These are phyloP conservation scores for Brassica nigra DNA, from an alignment of 345 rosid genomes.

Conservation along the genomic window DNA sequence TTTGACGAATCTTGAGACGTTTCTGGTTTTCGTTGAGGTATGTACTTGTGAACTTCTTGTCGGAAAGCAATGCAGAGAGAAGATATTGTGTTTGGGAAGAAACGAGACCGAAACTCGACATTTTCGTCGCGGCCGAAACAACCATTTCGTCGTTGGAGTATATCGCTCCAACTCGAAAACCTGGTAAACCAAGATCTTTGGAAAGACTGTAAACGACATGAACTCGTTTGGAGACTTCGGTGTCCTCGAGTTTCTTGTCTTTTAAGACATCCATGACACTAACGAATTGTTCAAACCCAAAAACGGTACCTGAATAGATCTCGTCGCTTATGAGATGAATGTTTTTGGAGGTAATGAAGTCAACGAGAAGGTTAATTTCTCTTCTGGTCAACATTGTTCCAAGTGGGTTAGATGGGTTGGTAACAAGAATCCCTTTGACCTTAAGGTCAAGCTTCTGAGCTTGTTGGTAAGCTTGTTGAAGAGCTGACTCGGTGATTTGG, in stretches of 20 bases:
- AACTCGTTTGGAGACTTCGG: slow-evolving; percentile 52
- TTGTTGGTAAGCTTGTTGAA: slow-evolving; percentile 62
- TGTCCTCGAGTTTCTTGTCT: slow-evolving; percentile 45
- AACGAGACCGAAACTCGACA: slow-evolving; percentile 81
- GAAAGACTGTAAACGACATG: slow-evolving; percentile 75
- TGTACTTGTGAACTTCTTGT: slow-evolving; percentile 58
- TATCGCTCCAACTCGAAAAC: slow-evolving; percentile 80
- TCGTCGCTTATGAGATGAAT: slow-evolving; percentile 79
- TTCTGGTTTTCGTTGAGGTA: slow-evolving; percentile 56
- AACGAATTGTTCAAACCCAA: slow-evolving; percentile 56
- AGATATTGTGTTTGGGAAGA: slow-evolving; percentile 80
- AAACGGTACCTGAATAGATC: slow-evolving; percentile 72
- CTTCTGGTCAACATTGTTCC: slow-evolving; percentile 57
- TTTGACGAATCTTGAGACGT: slow-evolving; percentile 54
- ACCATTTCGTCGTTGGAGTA: slow-evolving; percentile 68
- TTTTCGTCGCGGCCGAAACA: slow-evolving; percentile 73
- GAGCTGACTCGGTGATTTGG: slow-evolving; percentile 55
- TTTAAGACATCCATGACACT: slow-evolving; percentile 65
- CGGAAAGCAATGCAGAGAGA: slow-evolving; percentile 63
- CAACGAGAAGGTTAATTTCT: slow-evolving; percentile 62
- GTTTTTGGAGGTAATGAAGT: slow-evolving; percentile 52
- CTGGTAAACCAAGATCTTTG: slow-evolving; percentile 77
- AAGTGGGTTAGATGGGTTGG: slow-evolving; percentile 82
- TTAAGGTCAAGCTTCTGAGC: slow-evolving; percentile 56
- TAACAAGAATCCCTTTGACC: slow-evolving; percentile 70